A percentile compares a stretch with the other conserved stretches of the same genome.
These are phyloP conservation scores for Marasmius tenuissimus DNA, from an alignment of 1,284 basidiomycete genomes.

Conservation along the genomic window DNA sequence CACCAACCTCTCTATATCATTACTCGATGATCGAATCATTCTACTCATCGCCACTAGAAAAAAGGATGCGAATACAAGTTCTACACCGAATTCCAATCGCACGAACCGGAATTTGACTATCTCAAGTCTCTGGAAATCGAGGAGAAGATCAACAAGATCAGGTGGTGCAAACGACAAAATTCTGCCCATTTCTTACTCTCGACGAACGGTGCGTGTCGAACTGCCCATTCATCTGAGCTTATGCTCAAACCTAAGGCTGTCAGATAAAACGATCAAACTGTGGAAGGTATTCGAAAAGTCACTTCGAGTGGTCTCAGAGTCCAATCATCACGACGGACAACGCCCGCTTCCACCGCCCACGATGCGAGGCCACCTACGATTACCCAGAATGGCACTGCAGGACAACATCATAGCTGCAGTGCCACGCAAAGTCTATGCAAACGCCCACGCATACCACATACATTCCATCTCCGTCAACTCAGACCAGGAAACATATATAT, in stretches of 20 bases:
- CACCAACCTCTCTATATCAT: constrained; percentile 7
- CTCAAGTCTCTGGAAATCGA: constrained; percentile 99
- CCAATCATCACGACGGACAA: constrained; percentile 88
- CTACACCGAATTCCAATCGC: constrained; percentile 99
- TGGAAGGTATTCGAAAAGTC: constrained; percentile 99
- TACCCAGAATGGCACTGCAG: constrained; percentile 90
- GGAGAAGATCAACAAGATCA: constrained; percentile 99
- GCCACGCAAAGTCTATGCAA: constrained; percentile 98
- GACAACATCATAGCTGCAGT: constrained; percentile 99
- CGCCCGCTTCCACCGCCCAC: constrained; percentile 63
- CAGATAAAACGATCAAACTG: constrained; percentile 99
- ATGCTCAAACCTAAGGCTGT: constrained; percentile 4
- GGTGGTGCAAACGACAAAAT: constrained; percentile 99
- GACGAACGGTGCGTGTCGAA: constrained; percentile 78
- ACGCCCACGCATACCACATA: constrained; percentile 99
- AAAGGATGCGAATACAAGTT: constrained; percentile 99
- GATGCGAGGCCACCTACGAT: constrained; percentile 59
- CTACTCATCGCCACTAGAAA: constrained; percentile 60
- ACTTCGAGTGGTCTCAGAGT: constrained; percentile 94
- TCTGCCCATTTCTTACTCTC: constrained; percentile 96
- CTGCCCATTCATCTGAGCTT: constrained; percentile 6
- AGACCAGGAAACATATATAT: constrained; percentile 99
- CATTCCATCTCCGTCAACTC: constrained; percentile 99
- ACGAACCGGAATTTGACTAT: constrained; percentile 99
- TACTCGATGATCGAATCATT: constrained; percentile 13